A percentile compares a stretch with the other conserved stretches of the same genome.
phyloP scores from a whole-genome alignment of 1,284 basidiomycete species.

The Trichosporon ovoides region DNA sequence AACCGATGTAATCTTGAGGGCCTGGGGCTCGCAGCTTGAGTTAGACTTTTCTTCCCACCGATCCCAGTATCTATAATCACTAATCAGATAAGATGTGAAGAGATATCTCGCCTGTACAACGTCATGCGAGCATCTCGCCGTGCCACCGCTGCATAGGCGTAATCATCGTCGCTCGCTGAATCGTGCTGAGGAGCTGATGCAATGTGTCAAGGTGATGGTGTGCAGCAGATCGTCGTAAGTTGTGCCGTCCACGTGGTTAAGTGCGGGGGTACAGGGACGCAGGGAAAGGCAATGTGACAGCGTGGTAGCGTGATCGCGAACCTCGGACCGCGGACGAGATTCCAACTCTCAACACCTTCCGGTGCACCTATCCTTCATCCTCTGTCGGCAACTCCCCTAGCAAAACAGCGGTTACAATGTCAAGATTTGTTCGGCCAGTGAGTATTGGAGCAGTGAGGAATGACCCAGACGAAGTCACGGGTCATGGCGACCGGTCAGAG shows the following conservation, averaged over 20 bases:
- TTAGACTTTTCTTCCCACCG: no score
- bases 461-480: background rate
- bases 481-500: background rate
- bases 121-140: background rate
- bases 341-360: background rate
- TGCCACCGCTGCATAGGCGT: background rate
- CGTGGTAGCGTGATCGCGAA: background rate
- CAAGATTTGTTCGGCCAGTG: constrained; percentile 57
- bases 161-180: no score
- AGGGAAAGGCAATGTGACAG: constrained; percentile 2
- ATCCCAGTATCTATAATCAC: no score
- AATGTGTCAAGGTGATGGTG: background rate
- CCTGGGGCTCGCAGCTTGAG: no score
- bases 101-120: no score
- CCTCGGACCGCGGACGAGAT: background rate
- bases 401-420: constrained; percentile 43
- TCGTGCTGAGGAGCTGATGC: no score
- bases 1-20: no score
- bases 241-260: constrained; percentile 4
- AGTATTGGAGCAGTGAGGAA: background rate
- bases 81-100: no score
- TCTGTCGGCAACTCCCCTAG: background rate
- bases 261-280: no score
- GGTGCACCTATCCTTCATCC: background rate
- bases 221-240: no score